phyloP scores from a whole-genome alignment of 352 stramenopile species.

The Pelagophyceae sp. region DNA sequence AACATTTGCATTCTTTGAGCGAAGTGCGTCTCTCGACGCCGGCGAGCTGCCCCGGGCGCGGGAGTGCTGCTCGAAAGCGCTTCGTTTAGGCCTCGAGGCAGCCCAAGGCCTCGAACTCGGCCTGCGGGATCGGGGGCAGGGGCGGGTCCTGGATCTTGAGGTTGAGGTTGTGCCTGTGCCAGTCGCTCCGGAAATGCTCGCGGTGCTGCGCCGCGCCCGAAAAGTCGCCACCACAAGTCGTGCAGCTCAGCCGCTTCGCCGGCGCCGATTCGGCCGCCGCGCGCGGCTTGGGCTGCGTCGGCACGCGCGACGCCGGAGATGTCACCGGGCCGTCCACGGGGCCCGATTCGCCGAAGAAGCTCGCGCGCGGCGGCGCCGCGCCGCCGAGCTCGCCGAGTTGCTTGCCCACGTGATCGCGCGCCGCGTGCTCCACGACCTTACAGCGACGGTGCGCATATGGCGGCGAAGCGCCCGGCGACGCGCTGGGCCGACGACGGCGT shows the following conservation, averaged over 20 bases:
- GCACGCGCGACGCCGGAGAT: not conserved
- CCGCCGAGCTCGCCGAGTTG: not conserved
- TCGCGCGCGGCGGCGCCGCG: not conserved
- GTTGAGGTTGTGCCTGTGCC: conserved; percentile 94
- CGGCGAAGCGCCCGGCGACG: no score
- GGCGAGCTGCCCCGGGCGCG: no score
- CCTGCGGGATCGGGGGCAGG: no score
- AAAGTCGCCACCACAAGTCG: conserved; percentile 83
- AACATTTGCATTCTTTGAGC: no score
- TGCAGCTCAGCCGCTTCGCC: conserved; percentile 48
- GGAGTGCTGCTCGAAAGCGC: no score
- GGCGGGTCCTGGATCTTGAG: conserved; percentile 76
- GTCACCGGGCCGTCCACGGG: not conserved
- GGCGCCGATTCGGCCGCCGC: not conserved
- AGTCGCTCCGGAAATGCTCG: conserved; percentile 87
- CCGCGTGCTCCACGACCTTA: conserved; percentile 12
- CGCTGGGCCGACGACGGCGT: no score
- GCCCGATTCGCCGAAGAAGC: not conserved
- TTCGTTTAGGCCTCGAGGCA: no score
- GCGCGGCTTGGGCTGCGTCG: not conserved
- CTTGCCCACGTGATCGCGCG: not conserved
- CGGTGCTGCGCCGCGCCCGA: conserved; percentile 66
- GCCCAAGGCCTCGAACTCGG: no score
- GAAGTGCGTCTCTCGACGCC: no score
- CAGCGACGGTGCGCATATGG: no score